phyloP scores from a whole-genome alignment of 2,329 filamentous ascomycete genomes.

The Phyllosticta paracitricarpa region DNA sequence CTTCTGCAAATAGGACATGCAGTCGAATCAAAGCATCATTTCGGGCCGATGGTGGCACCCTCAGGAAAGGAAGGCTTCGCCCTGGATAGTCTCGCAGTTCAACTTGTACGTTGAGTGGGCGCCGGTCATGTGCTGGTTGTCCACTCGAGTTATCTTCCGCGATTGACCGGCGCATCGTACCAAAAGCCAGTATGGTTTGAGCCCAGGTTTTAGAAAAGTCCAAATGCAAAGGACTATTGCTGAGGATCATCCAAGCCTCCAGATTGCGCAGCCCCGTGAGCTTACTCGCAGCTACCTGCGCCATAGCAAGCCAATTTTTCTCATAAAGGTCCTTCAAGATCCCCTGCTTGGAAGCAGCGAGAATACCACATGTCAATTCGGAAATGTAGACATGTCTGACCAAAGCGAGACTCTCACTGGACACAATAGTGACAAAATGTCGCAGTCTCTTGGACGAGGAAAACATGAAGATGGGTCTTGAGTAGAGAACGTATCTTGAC shows the following conservation, averaged over 20 bases:
- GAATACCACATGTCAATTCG: conserved; percentile 20
- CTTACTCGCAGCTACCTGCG: background rate
- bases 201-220: background rate
- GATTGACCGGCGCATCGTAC: background rate
- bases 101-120: too few species aligned
- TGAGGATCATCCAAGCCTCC: conserved; percentile 19
- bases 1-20: conserved; percentile 20
- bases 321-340: conserved; percentile 15
- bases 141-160: background rate
- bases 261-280: background rate
- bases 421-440: conserved; percentile 19
- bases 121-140: too few species aligned
- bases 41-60: conserved; percentile 9
- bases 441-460: conserved; percentile 18
- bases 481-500: conserved; percentile 20
- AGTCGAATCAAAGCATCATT: conserved; percentile 13
- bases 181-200: background rate
- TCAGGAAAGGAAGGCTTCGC: too few species aligned
- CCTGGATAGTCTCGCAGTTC: too few species aligned
- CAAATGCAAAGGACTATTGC: conserved; percentile 13
- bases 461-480: conserved; percentile 22
- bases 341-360: conserved; percentile 5
- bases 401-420: conserved; percentile 13
- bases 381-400: conserved; percentile 22
- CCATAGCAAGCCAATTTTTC: background rate